Evolutionary conservation across 257 asterid species (phyloP), one percentile per base, ranked within the genome.

Genomic region (Penstemon davidsonii): DNA sequence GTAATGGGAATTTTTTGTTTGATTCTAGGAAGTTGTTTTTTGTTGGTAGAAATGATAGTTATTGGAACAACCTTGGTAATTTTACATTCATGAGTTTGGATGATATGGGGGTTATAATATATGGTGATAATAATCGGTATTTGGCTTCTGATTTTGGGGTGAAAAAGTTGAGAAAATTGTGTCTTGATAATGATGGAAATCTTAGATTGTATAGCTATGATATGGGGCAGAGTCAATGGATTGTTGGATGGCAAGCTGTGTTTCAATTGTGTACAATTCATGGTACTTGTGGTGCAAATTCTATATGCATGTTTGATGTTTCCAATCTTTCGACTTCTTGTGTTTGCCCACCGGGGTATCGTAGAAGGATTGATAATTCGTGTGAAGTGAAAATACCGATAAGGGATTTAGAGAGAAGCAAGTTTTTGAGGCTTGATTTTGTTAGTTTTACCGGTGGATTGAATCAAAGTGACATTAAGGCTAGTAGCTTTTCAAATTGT

Each of bases 301-400:
- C 87, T 12, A 76, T 91, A 18, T 91, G 97, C 66, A 62, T 82
- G 66, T 88, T 76, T 64, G 82, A 91, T 63, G 78, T 72, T 6
- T 79, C 76, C 19, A 80, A 69, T 55, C 55, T 72, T 55, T 75
- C 83, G 18, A 82, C 95, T 54, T 78, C 86, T 3, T 91, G 97
- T 40, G 73, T 81, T 3, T 91, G 96, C 76, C 96, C 96, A 55
- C 96, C 97, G 8, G 97, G 96, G 69, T 91, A 80, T 58, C 60
- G 8, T 54, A 68, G 52, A 57, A 60, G 49, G 36, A 41, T 18
- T 8, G 70, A 51, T 49, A 67, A 71, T 51, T 70, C 87, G 5
- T 91, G 97, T 41, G 74, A 61, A 66, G 68, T 82, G 75, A 85
- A 79, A 56, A 67, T 42, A 6, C 78, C 74, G 4, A 52, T 86